Evolutionary conservation across 352 stramenopile species (phyloP).

Genomic region (Phytophthora ramorum): DNA sequence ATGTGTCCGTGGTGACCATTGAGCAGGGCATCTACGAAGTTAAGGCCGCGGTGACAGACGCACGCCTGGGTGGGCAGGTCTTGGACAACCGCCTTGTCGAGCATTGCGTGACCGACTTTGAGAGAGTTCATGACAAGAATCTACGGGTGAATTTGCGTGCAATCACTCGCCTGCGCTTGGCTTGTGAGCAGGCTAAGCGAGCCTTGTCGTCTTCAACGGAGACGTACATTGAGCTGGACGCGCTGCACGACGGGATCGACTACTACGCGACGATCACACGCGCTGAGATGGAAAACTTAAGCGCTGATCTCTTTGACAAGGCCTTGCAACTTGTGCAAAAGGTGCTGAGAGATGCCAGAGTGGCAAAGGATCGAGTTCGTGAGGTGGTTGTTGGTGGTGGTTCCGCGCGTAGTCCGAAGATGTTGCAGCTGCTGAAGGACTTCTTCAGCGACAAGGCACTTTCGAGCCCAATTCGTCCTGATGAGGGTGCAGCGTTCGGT

Average conservation of each 20-base stretch:
- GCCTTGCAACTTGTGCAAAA: conserved; percentile 3
- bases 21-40: conserved; percentile 13
- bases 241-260: not conserved
- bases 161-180: not conserved
- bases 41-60: not conserved
- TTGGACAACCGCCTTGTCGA: conserved; percentile 11
- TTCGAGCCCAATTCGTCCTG: not conserved
- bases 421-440: not conserved
- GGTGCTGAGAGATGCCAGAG: conserved; percentile 1
- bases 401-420: conserved; percentile 1
- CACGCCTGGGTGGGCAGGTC: conserved; percentile 3
- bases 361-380: conserved; percentile 1
- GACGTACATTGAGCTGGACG: conserved; percentile 1
- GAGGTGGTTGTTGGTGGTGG: conserved; percentile 5
- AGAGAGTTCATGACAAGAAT: not conserved
- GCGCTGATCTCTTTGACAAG: not conserved
- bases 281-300: not conserved
- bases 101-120: conserved; percentile 3
- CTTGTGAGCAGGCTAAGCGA: conserved; percentile 4
- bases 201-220: not conserved
- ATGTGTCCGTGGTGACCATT: conserved; percentile 14
- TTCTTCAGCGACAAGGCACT: conserved; percentile 2
- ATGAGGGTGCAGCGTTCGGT: not conserved
- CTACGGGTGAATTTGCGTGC: not conserved
- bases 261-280: not conserved